Base-by-base conservation (phyloP, 2,329 filamentous ascomycete genomes). In the Alternaria brassicicola region DNA sequence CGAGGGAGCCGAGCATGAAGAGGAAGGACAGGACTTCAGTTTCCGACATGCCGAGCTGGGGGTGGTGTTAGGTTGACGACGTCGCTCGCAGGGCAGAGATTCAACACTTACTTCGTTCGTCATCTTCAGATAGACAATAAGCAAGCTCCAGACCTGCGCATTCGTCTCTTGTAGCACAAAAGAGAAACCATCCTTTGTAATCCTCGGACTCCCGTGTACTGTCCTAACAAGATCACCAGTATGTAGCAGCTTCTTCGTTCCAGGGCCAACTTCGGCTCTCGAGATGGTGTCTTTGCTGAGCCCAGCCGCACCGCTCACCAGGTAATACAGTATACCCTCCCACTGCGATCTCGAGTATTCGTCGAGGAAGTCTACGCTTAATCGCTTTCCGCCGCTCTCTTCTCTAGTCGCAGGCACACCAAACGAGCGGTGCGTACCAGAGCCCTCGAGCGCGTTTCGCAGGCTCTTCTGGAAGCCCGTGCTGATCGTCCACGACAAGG, bases 1-100 rank as follows among this genome's bases (percentile, higher is more conserved):
- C 93, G 57, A 98, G 87, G 51, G 91, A 96, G 43, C 94, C 94
- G 26, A 99, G 88, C 73, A 97, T 91, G 78, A 99, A 98, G 67
- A 99, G 87, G 76, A 99, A 99, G 6, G 92, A 93, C 6, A 99
- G 86, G 75, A 98, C 93, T 72, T 99, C 95, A 46, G 97, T 93
- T 58, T 90, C 89, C 66, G 97, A 92, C 83, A 97, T 89, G 30
- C 86, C 85, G 15, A 91, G 82, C 71, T 84, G 42, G 6, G n/a
- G 3, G 6, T 23, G 0, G 9, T 35, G 43, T 65, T 26, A 64
- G 55, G 30, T 8, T 7, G 4, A 8, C 28, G 3, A 30, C n/a
- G 1, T 36, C 7, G 7, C n/a, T n/a, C n/a, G n/a, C n/a, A n/a
- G n/a, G n/a, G n/a, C n/a, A n/a, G 26, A 21, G 17, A 19, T 25